phyloP scores from a whole-genome alignment of 495 filamentous ascomycete genomes.

The Aspergillus bridgeri region DNA sequence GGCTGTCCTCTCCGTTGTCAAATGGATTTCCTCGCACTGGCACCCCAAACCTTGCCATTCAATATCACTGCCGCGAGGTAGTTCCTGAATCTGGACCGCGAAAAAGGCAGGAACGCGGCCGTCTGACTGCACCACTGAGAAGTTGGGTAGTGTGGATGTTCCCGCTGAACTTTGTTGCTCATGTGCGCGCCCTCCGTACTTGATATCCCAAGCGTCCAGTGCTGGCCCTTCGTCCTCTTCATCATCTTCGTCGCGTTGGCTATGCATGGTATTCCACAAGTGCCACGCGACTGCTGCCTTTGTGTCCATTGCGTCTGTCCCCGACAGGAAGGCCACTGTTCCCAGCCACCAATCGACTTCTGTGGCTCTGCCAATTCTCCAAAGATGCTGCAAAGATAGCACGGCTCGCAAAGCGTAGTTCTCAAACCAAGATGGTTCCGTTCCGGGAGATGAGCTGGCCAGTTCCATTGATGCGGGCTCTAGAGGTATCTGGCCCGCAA shows the following conservation, averaged over 20 bases:
- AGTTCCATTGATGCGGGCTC: constrained; percentile 76
- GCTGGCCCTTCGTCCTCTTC: constrained; percentile 45
- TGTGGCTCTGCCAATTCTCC: constrained; percentile 73
- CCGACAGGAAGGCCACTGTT: constrained; percentile 66
- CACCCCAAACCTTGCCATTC: constrained; percentile 67
- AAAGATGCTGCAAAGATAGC: constrained; percentile 84
- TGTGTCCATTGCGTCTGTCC: constrained; percentile 21
- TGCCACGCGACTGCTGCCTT: constrained; percentile 44
- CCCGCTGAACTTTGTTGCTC: constrained; percentile 15
- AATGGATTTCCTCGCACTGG: constrained; percentile 25
- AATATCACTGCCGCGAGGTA: constrained; percentile 65
- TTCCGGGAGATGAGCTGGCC: constrained; percentile 8
- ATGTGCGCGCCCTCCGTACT: constrained; percentile 44
- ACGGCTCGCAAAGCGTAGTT: constrained; percentile 48
- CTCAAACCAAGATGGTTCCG: constrained; percentile 22
- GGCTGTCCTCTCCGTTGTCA: constrained; percentile 11
- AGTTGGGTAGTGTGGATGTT: constrained; percentile 28
- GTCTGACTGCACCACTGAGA: constrained; percentile 23
- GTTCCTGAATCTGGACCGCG: constrained; percentile 64
- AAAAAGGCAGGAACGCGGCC: constrained; percentile 58
- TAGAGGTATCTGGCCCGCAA: constrained; percentile 92
- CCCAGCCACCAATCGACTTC: constrained; percentile 69
- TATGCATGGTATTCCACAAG: constrained; percentile 52
- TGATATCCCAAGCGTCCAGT: constrained; percentile 72
- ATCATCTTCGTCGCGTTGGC: constrained; percentile 18